phyloP scores from a whole-genome alignment of 495 filamentous ascomycete species.

The Aspergillus incahuasiensis region DNA sequence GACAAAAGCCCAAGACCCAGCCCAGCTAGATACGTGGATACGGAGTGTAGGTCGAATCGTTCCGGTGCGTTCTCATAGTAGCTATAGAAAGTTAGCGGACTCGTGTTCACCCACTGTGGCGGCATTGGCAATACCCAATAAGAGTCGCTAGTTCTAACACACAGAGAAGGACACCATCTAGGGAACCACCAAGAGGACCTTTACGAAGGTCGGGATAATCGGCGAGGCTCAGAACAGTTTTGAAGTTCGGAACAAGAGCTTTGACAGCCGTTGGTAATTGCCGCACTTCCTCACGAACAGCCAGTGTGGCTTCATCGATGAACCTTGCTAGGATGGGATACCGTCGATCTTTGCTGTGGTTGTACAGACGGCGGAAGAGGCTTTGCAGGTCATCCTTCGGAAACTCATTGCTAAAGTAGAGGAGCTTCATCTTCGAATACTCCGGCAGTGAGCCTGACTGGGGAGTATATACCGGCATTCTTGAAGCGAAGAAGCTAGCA shows the following conservation, averaged over 20 bases:
- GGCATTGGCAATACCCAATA: slow-evolving; percentile 34
- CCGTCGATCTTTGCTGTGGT: slow-evolving; percentile 33
- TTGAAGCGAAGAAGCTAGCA: background rate
- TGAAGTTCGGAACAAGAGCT: slow-evolving; percentile 32
- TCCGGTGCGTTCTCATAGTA: slow-evolving; percentile 6
- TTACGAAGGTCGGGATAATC: slow-evolving; percentile 27
- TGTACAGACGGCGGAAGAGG: slow-evolving; percentile 32
- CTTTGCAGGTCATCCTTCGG: slow-evolving; percentile 34
- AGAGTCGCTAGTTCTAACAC: slow-evolving; percentile 28
- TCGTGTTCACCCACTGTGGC: too few species aligned
- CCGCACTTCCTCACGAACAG: slow-evolving; percentile 32
- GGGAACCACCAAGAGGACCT: slow-evolving; percentile 30
- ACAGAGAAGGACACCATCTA: slow-evolving; percentile 33
- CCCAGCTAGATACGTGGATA: slow-evolving; percentile 14
- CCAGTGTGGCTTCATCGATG: slow-evolving; percentile 30
- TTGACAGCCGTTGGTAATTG: background rate
- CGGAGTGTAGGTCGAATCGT: background rate
- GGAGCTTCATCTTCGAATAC: slow-evolving; percentile 16
- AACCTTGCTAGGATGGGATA: slow-evolving; percentile 30
- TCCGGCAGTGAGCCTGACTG: background rate
- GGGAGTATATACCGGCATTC: slow-evolving; percentile 7
- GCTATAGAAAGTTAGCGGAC: background rate
- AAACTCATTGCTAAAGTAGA: slow-evolving; percentile 40
- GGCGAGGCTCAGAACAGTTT: slow-evolving; percentile 28
- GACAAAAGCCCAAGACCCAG: slow-evolving; percentile 35